Evolutionary conservation across 2,329 filamentous ascomycete genomes (phyloP), one percentile per base, ranked within the genome.

Genomic region (Cercospora citrullina): DNA sequence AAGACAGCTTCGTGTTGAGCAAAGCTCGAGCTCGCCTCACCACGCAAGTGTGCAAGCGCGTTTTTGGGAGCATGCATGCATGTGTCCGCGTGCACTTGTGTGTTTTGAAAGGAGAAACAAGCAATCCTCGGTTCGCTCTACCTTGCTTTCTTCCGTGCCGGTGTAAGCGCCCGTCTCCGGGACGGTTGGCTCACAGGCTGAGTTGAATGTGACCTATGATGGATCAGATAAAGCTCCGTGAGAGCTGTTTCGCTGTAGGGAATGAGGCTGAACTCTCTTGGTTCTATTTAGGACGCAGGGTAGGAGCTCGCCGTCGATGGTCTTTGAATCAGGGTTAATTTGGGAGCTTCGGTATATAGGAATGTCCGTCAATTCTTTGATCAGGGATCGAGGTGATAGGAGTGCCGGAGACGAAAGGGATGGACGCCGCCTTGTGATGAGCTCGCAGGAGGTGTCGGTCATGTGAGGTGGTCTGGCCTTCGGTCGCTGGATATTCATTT

Each of bases 231-330:
- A 33, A 31, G 53, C 53, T 58, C 53, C 26, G 53, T 58, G 53
- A 30, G 53, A 58, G 53, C 53, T 58, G 26, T 58, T 58, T 58
- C 53, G 53, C 23, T 58, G 26, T 30, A 42, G 30, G 5, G 28
- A 18, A 58, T 58, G 53, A 58, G 53, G 53, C 53, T 58, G 53
- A 58, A 58, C 21, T 33, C 36, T 42, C 16, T 58, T 58, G 28
- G 30, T 58, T 30, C 53, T 58, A 33, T 58, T 58, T 18, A n/a
- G 26, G 53, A 58, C 53, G 53, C 36, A 42, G 36, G 36, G 36
- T 57, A 31, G 53, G 53, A 58, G 53, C 53, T 58, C 53, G 53
- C 53, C 53, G 53, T 58, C 53, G 26, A 23, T 58, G 26, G 36
- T n/a, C 4, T 39, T n/a, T 18, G 14, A 30, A 30, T 58, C n/a